These are phyloP conservation scores for Lachancea meyersii DNA, from an alignment of 805 yeast genomes.

Conservation along the genomic window DNA sequence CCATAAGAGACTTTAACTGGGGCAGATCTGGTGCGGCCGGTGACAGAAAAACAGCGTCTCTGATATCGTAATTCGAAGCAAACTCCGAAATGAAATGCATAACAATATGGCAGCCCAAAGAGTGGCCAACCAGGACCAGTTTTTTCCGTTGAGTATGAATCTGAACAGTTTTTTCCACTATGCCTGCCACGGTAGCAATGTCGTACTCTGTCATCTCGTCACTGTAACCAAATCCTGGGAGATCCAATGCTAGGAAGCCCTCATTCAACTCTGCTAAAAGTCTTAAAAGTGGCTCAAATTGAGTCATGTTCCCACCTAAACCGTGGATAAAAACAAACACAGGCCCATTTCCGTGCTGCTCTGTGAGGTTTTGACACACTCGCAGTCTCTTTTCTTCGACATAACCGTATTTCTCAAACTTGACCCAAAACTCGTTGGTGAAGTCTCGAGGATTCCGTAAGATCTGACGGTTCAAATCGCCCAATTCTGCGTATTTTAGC, in stretches of 20 bases:
- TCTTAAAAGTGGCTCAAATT: conserved; percentile 64
- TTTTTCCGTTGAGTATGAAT: conserved; percentile 5
- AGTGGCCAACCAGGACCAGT: conserved; percentile 55
- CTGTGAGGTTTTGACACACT: conserved; percentile 21
- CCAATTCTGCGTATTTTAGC: conserved; percentile 12
- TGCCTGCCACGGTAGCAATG: conserved; percentile 14
- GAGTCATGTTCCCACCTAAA: conserved; percentile 82
- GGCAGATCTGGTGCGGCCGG: conserved; percentile 39
- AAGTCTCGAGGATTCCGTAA: conserved; percentile 19
- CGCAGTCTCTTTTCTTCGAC: conserved; percentile 13
- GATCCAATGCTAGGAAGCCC: conserved; percentile 64
- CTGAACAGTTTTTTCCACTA: conserved; percentile 12
- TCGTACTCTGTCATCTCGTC: conserved; percentile 18
- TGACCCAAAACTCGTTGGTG: conserved; percentile 17
- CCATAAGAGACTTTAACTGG: conserved; percentile 9
- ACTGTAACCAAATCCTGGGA: conserved; percentile 81
- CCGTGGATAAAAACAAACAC: conserved; percentile 69
- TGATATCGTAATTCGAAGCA: conserved; percentile 12
- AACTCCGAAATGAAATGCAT: conserved; percentile 39
- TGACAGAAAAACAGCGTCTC: conserved; percentile 39
- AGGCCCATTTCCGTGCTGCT: conserved; percentile 23
- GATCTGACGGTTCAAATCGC: conserved; percentile 11
- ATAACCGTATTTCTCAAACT: conserved; percentile 13
- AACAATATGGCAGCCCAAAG: conserved; percentile 61
- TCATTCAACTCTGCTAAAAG: conserved; percentile 56